Conservation (phyloP, 1,284 basidiomycete genomes). For the Vanrija pseudolonga region DNA sequence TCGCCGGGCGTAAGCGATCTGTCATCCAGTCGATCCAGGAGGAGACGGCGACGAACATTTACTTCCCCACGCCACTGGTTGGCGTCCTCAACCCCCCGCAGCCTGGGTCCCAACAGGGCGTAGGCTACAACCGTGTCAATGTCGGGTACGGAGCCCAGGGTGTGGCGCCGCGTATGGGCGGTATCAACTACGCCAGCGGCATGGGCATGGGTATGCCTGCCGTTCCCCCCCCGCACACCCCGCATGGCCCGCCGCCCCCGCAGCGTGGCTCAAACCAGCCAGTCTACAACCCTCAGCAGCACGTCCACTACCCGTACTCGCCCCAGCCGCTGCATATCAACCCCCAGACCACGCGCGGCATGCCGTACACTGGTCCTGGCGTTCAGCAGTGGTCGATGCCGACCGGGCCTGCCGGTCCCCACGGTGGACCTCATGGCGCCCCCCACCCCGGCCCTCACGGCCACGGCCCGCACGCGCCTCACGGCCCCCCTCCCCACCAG, state of each 20-base stretch:
- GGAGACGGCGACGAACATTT: slow-evolving; percentile 96
- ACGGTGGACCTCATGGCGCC: slow-evolving; percentile 3
- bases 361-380: slow-evolving; percentile 41
- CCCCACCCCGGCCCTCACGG: slow-evolving; percentile 1
- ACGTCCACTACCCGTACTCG: slow-evolving; percentile 43
- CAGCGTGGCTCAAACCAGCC: slow-evolving; percentile 23
- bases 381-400: slow-evolving; percentile 31
- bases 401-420: slow-evolving; percentile 8
- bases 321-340: slow-evolving; percentile 42
- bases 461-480: slow-evolving; percentile 8
- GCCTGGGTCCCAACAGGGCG: slow-evolving; percentile 29
- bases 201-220: slow-evolving; percentile 21
- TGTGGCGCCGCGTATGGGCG: slow-evolving; percentile 28
- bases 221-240: slow-evolving; percentile 14
- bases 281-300: slow-evolving; percentile 44
- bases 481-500: slow-evolving; percentile 20
- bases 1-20: slow-evolving; percentile 83
- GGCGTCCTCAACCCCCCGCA: slow-evolving; percentile 60
- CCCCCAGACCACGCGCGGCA: slow-evolving; percentile 33
- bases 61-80: slow-evolving; percentile 84
- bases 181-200: slow-evolving; percentile 16
- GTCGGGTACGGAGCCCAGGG: slow-evolving; percentile 12
- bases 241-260: slow-evolving; percentile 16
- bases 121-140: slow-evolving; percentile 31
- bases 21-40: slow-evolving; percentile 91